Evolutionary conservation across 208 protist species (phyloP), one percentile per base, ranked within the genome.

Genomic region (Acanthamoeba rhysodes): DNA sequence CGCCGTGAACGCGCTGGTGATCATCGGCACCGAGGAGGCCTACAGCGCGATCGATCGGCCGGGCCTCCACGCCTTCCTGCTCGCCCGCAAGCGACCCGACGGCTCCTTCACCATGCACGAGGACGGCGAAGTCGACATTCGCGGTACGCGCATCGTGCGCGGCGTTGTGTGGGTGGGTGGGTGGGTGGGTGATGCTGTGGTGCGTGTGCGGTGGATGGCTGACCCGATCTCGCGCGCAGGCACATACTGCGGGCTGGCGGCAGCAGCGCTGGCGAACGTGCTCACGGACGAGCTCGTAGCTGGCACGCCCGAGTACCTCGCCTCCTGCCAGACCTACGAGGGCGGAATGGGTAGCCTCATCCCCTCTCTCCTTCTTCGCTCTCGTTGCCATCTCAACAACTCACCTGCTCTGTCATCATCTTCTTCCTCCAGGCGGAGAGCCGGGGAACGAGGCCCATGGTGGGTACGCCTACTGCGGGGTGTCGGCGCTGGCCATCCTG

Each of bases 381-480:
- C 29, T 78, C 18, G 24, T 16, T 78, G n/a, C 10, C 4, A 41
- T 78, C n/a, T 78, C n/a, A n/a, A n/a, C n/a, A n/a, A n/a, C n/a
- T 74, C 20, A 9, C 66, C 24, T 29, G 45, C 32, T 4, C 4
- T 48, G 2, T 14, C 6, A 45, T 78, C n/a, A 41, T 5, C 22
- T 50, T 10, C 3, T 68, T 2, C 53, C 1, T 20, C 53, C 1
- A 82, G 74, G 74, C 10, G 96, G 90, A 10, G 93, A 85, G 50
- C 97, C 97, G 10, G 93, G 90, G 4, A 96, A 96, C 50, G 98
- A 99, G 95, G 97, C 98, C 18, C 98, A 99, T 95, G 98, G 98
- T 68, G 98, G 98, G 4, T 99, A 99, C 85, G 96, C 98, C 0
- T 98, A 96, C 95, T 99, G 98, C 95, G 97, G 95, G 4, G 22